A percentile compares a stretch with the other conserved stretches of the same genome.
Evolutionary conservation across 129 eudicot genomes (phyloP).

Genomic region (Kitagawia praeruptora): DNA sequence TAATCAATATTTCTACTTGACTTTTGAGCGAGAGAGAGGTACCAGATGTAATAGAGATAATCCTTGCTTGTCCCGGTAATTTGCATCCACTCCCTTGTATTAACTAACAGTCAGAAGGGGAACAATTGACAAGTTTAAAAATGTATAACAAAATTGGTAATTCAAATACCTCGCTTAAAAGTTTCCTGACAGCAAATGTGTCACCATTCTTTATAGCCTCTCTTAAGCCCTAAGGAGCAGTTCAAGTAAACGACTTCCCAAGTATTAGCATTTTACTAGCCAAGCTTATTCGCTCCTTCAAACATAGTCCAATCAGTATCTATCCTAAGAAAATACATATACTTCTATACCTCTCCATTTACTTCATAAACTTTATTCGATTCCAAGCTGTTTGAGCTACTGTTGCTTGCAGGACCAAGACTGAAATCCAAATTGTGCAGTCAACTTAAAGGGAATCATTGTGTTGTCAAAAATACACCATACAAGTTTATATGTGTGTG

Average conservation of each 20-base stretch:
- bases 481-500: neutral
- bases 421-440: slow-evolving; percentile 35
- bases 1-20: neutral
- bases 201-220: slow-evolving; percentile 97
- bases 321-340: neutral
- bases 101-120: neutral
- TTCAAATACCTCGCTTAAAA: slow-evolving; percentile 59
- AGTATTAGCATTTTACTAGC: neutral
- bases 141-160: slow-evolving; percentile 1
- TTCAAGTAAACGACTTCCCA: neutral
- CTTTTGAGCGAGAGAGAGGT: slow-evolving; percentile 20
- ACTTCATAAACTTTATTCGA: slow-evolving; percentile 54
- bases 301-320: neutral
- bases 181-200: slow-evolving; percentile 61
- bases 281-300: neutral
- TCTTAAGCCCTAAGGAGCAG: slow-evolving; percentile 64
- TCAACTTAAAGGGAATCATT: neutral
- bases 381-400: slow-evolving; percentile 39
- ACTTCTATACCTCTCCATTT: slow-evolving; percentile 79
- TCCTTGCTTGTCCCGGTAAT: slow-evolving; percentile 89
- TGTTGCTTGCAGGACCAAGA: slow-evolving; percentile 50
- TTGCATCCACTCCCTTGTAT: slow-evolving; percentile 86
- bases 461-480: neutral
- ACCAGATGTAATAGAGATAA: slow-evolving; percentile 88
- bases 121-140: neutral